A percentile compares a stretch with the other conserved stretches of the same genome.
These are phyloP conservation scores for Xylaria sp. DNA, from an alignment of 2,329 filamentous ascomycete species.

Conservation along the genomic window DNA sequence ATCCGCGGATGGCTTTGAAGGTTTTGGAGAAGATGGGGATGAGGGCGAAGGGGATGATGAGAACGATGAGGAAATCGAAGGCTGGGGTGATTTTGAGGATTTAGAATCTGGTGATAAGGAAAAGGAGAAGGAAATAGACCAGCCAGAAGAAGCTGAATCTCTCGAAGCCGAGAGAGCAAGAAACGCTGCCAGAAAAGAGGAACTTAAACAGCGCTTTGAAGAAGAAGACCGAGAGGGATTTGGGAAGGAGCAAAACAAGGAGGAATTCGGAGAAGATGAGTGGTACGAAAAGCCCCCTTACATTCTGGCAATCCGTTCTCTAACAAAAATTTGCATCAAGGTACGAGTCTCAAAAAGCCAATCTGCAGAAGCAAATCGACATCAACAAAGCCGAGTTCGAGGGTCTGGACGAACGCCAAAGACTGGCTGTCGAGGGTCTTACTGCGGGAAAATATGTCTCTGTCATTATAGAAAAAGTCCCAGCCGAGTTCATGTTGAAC, in stretches of 20 bases:
- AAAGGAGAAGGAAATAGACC: constrained; percentile 54
- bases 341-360: constrained; percentile 76
- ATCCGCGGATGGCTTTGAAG: constrained; percentile 62
- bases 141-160: constrained; percentile 58
- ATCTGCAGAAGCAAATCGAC: constrained; percentile 92
- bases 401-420: constrained; percentile 83
- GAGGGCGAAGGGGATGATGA: constrained; percentile 68
- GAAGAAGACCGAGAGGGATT: constrained; percentile 98
- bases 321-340: constrained; percentile 18
- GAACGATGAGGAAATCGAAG: constrained; percentile 37
- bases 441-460: constrained; percentile 93
- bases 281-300: constrained; percentile 78
- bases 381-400: constrained; percentile 97
- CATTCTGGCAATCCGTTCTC: not conserved
- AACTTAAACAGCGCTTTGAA: constrained; percentile 92
- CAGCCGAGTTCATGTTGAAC: constrained; percentile 85
- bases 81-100: constrained; percentile 79
- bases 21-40: constrained; percentile 66
- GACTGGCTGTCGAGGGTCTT: constrained; percentile 87
- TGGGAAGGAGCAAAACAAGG: constrained; percentile 70
- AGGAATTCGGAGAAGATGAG: constrained; percentile 95
- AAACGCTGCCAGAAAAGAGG: constrained; percentile 93
- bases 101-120: constrained; percentile 77
- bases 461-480: constrained; percentile 87
- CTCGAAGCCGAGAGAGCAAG: constrained; percentile 90